Base-by-base conservation (phyloP, 257 asterid species). In the Nicotiana obtusifolia region DNA sequence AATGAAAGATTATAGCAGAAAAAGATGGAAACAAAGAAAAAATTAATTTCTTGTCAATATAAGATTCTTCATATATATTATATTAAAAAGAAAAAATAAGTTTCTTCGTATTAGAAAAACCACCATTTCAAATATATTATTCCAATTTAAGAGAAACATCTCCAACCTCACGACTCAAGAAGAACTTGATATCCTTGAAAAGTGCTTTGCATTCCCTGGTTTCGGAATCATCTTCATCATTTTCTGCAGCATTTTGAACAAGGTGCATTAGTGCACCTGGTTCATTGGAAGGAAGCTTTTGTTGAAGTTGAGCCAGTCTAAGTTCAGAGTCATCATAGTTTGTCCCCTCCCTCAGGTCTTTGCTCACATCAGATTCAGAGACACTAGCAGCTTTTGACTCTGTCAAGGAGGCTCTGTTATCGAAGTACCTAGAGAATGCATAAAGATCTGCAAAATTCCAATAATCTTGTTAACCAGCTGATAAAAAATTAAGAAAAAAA, bases 291-390 rank as follows among this genome's bases (percentile, higher is more conserved):
- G 95, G 91, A 64, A 95, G 95, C 77, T 94, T 97, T 73, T 91
- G 98, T 44, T 92, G 98, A 82, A 93, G 97, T 85, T 93, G 98
- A 61, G 99, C 98, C 79, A 95, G 94, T 81, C 98, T 91, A 31
- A 93, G 90, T 85, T 95, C 98, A 77, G 94, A 87, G 84, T 92
- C 98, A 6, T 91, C 88, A 83, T 57, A 84, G 10, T 88, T 85
- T 81, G 81, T 61, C 24, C 85, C 89, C 68, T 81, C 86, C 35
- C 61, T 80, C 71, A 64, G 86, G 53, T 76, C 83, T 79, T 86
- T 90, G 65, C 78, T 81, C 81, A 82, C 88, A 65, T 82, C 88
- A 73, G 93, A 69, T 49, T 57, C 92, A 64, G 92, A 64, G 35
- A 88, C 59, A 56, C 83, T 61, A 82, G 80, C 62, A 57, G 88